Conservation (phyloP, 169 alveolate genomes). For the Eimeria acervulina region DNA sequence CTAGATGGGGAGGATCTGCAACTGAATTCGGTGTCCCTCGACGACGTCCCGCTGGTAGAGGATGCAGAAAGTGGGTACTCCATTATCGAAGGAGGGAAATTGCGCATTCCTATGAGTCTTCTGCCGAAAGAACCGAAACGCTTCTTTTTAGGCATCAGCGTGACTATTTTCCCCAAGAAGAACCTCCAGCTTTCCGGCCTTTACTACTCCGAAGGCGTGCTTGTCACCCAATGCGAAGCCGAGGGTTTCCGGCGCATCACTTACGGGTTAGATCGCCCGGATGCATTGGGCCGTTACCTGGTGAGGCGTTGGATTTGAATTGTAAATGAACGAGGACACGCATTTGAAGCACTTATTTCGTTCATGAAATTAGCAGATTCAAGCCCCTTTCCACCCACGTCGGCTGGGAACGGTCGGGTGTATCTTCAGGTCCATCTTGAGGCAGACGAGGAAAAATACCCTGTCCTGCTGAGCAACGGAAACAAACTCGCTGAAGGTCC, state of each 20-base stretch:
- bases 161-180: constrained; percentile 81
- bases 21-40: constrained; percentile 88
- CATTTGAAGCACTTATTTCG: not conserved
- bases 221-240: constrained; percentile 95
- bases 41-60: constrained; percentile 88
- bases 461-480: constrained; percentile 93
- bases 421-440: constrained; percentile 88
- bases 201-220: constrained; percentile 91
- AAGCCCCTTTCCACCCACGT: constrained; percentile 92
- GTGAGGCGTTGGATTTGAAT: constrained; percentile 49
- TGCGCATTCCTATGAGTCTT: constrained; percentile 76
- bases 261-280: constrained; percentile 95
- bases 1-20: constrained; percentile 93
- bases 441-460: constrained; percentile 93
- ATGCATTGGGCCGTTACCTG: constrained; percentile 91
- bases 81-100: constrained; percentile 47
- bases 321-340: not conserved
- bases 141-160: constrained; percentile 85
- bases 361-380: constrained; percentile 94
- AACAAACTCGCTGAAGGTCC: constrained; percentile 90
- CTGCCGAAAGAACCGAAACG: constrained; percentile 75
- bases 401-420: constrained; percentile 93
- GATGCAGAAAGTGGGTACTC: not conserved
- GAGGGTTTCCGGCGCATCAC: constrained; percentile 95
- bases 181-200: constrained; percentile 84